phyloP scores from a whole-genome alignment of 1,284 basidiomycete species.

The Cryptococcus sp. region DNA sequence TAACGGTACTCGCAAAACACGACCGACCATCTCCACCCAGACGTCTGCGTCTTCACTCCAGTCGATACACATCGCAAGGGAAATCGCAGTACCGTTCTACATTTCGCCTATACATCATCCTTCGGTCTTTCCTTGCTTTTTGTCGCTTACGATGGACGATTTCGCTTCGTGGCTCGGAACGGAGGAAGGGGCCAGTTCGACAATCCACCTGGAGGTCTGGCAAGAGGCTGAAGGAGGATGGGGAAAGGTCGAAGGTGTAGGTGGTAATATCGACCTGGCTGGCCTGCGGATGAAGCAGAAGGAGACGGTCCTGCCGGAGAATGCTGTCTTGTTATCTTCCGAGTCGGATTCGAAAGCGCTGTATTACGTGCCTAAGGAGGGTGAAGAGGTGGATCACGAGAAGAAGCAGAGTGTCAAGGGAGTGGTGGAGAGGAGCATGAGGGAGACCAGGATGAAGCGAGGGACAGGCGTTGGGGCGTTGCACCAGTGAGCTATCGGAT shows the following conservation, averaged over 20 bases:
- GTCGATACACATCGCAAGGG: background rate
- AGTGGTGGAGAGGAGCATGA: conserved; percentile 36
- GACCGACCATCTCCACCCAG: background rate
- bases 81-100: conserved; percentile 39
- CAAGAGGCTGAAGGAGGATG: conserved; percentile 22
- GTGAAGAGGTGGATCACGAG: background rate
- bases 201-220: conserved; percentile 38
- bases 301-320: background rate
- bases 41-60: background rate
- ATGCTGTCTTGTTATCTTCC: background rate
- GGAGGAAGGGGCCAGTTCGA: conserved; percentile 18
- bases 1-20: background rate
- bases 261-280: conserved; percentile 16
- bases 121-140: conserved; percentile 41
- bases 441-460: conserved; percentile 46
- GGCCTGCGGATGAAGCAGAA: conserved; percentile 11
- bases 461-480: conserved; percentile 38
- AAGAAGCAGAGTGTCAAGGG: conserved; percentile 5
- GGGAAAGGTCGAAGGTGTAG: conserved; percentile 8
- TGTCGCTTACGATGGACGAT: conserved; percentile 33
- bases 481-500: conserved; percentile 33
- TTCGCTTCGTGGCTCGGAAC: conserved; percentile 41
- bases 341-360: background rate
- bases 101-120: conserved; percentile 42
- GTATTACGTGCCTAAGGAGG: background rate